These are phyloP conservation scores for Monsonia emarginata DNA, from an alignment of 441 rosid species.

Conservation along the genomic window DNA sequence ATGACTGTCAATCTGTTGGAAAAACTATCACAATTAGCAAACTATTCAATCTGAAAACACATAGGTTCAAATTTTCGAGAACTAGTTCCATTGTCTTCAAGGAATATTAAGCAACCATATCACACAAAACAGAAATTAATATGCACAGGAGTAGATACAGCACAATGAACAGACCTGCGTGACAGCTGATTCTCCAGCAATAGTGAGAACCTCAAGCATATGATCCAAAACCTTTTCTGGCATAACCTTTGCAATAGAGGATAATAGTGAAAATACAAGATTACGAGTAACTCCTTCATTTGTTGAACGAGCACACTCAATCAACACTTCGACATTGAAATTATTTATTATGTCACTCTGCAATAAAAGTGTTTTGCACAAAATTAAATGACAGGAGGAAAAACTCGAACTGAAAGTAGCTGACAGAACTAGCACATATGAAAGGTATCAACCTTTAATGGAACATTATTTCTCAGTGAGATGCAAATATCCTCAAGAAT, in stretches of 20 bases:
- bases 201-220: slow-evolving; percentile 50
- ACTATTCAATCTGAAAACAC: background rate
- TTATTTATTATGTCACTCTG: slow-evolving; percentile 47
- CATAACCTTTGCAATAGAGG: slow-evolving; percentile 50
- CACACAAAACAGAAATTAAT: background rate
- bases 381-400: slow-evolving; percentile 8
- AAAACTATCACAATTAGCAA: slow-evolving; percentile 16
- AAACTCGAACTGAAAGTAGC: background rate
- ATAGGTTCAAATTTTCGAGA: background rate
- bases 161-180: slow-evolving; percentile 56
- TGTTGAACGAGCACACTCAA: slow-evolving; percentile 51
- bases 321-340: slow-evolving; percentile 52
- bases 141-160: slow-evolving; percentile 4
- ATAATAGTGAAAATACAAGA: slow-evolving; percentile 54
- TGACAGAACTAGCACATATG: background rate
- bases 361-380: slow-evolving; percentile 20
- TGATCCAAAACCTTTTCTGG: slow-evolving; percentile 66
- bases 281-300: slow-evolving; percentile 59
- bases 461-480: slow-evolving; percentile 26
- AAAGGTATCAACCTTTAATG: slow-evolving; percentile 43
- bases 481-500: slow-evolving; percentile 62
- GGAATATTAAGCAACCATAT: background rate
- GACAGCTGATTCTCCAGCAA: slow-evolving; percentile 73
- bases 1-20: slow-evolving; percentile 66
- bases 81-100: background rate